phyloP scores from a whole-genome alignment of 805 yeast genomes.

The Starmerella floris region DNA sequence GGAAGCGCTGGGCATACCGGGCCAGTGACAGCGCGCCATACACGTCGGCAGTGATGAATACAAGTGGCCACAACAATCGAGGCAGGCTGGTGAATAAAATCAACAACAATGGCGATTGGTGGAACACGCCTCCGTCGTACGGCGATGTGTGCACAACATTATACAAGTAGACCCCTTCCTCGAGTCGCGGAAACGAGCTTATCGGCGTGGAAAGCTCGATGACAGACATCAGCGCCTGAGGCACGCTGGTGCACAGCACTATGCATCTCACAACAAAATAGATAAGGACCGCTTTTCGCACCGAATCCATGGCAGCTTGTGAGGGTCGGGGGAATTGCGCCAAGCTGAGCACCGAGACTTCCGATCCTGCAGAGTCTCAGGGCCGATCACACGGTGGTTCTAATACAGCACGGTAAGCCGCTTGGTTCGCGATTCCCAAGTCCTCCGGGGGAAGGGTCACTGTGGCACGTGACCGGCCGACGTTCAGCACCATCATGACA shows the following conservation, averaged over 20 bases:
- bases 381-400: background rate
- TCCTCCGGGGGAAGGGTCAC: no score
- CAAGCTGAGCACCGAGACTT: background rate
- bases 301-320: background rate
- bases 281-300: background rate
- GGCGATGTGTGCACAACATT: conserved; percentile 45
- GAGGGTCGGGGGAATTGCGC: no score
- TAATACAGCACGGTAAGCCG: no score
- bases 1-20: conserved; percentile 29
- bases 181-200: conserved; percentile 46
- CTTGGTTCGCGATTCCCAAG: no score
- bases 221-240: conserved; percentile 34
- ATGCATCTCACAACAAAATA: conserved; percentile 20
- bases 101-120: conserved; percentile 69
- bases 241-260: conserved; percentile 19
- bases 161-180: conserved; percentile 55
- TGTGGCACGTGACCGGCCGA: no score
- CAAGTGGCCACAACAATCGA: conserved; percentile 23
- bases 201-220: conserved; percentile 63
- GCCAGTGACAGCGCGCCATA: conserved; percentile 43
- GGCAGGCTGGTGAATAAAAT: conserved; percentile 34
- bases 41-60: conserved; percentile 50
- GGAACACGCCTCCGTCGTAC: conserved; percentile 75
- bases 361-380: background rate
- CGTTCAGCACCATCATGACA: no score